Percentiles rank a stretch among this genome's conserved stretches.
Evolutionary conservation across 257 asterid species (phyloP).

Genomic region (Handroanthus guayacan): DNA sequence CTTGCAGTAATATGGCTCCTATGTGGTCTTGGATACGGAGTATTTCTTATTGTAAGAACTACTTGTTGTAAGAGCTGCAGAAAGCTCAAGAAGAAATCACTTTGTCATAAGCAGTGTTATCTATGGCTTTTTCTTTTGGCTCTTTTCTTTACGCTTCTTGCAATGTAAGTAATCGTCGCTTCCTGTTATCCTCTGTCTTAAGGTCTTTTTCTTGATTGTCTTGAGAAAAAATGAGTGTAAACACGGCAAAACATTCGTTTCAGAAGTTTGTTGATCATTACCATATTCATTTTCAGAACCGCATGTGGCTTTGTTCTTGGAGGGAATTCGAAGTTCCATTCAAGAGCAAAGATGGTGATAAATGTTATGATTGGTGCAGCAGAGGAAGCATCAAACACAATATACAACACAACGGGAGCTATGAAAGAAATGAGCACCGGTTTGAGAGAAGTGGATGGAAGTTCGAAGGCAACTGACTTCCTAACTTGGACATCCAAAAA

Average conservation of each 20-base stretch:
- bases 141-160: conserved; percentile 56
- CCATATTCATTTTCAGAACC: conserved; percentile 40
- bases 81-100: conserved; percentile 45
- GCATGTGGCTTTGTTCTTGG: conserved; percentile 62
- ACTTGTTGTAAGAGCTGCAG: conserved; percentile 39
- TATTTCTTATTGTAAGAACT: conserved; percentile 40
- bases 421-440: conserved; percentile 49
- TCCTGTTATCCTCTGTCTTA: background rate
- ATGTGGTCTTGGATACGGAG: conserved; percentile 65
- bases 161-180: conserved; percentile 50
- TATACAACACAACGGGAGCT: conserved; percentile 55
- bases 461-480: conserved; percentile 39
- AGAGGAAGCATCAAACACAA: conserved; percentile 53
- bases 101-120: conserved; percentile 44
- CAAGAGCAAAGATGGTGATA: conserved; percentile 50
- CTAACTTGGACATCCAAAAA: conserved; percentile 48
- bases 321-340: conserved; percentile 55
- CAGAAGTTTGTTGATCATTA: background rate
- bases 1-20: conserved; percentile 63
- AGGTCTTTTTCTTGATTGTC: too few species aligned
- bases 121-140: conserved; percentile 53
- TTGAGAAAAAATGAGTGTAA: too few species aligned
- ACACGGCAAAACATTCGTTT: too few species aligned
- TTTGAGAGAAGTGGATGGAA: conserved; percentile 37
- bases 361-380: conserved; percentile 56